Evolutionary conservation across 2,329 filamentous ascomycete species (phyloP).

Genomic region (Ophiocordyceps camponoti-rufipedis): DNA sequence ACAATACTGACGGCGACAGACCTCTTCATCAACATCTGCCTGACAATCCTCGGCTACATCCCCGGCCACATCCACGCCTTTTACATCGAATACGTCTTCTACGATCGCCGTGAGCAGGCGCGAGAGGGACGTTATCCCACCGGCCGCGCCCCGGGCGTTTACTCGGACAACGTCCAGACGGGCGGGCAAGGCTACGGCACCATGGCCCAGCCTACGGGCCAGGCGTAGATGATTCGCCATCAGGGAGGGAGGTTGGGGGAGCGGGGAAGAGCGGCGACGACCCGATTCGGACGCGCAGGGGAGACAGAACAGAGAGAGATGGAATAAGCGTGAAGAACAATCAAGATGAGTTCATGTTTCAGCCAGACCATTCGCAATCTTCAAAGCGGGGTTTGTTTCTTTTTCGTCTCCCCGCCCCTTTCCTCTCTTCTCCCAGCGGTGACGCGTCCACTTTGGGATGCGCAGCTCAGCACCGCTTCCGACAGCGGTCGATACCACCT

Average conservation of each 20-base stretch:
- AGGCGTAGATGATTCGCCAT: not conserved
- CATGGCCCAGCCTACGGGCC: slow-evolving; percentile 16
- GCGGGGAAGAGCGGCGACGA: not conserved
- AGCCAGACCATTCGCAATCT: not conserved
- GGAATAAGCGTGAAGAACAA: not conserved
- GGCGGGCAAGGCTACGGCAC: slow-evolving; percentile 50
- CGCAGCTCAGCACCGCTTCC: too few species aligned
- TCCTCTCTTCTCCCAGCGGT: too few species aligned
- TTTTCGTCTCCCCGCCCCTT: not conserved
- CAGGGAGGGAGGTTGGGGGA: not conserved
- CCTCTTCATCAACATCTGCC: slow-evolving; percentile 46
- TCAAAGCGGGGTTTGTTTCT: not conserved
- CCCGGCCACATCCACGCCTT: slow-evolving; percentile 69
- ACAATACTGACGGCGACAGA: slow-evolving; percentile 19
- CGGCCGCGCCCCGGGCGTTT: slow-evolving; percentile 47
- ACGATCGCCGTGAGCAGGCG: slow-evolving; percentile 48
- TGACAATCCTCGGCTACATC: slow-evolving; percentile 52
- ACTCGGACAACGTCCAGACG: slow-evolving; percentile 52
- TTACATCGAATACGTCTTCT: slow-evolving; percentile 72
- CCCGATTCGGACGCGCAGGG: not conserved
- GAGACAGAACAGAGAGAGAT: not conserved
- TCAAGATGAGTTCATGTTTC: not conserved
- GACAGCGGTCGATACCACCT: too few species aligned
- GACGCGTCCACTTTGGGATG: not conserved
- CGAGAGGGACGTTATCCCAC: slow-evolving; percentile 35